phyloP scores from a whole-genome alignment of 345 rosid species.

The Geranium rotundifolium region DNA sequence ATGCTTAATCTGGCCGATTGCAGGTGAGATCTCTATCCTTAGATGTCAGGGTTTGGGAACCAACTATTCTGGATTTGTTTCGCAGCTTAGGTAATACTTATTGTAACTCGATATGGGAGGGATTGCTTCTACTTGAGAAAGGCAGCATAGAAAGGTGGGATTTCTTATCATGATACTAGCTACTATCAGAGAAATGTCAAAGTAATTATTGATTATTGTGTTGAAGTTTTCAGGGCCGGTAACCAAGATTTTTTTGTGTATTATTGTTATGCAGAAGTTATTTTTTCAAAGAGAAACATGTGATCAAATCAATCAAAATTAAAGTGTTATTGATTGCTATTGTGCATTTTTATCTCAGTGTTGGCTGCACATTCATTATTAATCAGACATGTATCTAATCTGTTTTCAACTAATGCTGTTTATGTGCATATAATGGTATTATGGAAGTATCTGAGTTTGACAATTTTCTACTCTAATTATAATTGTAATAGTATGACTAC shows the following conservation, averaged over 20 bases:
- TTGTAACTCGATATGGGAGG: slow-evolving; percentile 81
- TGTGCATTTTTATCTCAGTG: not conserved
- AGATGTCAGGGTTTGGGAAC: slow-evolving; percentile 92
- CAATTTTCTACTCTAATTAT: not conserved
- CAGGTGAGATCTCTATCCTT: slow-evolving; percentile 80
- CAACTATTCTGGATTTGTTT: slow-evolving; percentile 59
- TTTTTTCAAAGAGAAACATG: not conserved
- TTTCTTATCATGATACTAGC: too few relatives aligned
- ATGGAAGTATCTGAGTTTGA: not conserved
- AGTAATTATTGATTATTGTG: not conserved
- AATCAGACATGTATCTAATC: not conserved
- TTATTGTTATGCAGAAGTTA: not conserved
- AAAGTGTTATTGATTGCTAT: not conserved
- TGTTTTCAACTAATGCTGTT: not conserved
- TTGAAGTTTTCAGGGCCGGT: not conserved
- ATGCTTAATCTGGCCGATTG: slow-evolving; percentile 10
- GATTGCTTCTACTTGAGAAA: slow-evolving; percentile 28
- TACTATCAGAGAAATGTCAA: not conserved
- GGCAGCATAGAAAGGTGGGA: slow-evolving; percentile 7
- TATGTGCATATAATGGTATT: too few relatives aligned
- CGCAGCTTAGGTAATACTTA: slow-evolving; percentile 57
- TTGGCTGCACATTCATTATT: not conserved
- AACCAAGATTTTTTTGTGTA: not conserved
- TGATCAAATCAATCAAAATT: too few relatives aligned
- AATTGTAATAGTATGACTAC: not conserved